Evolutionary conservation across 2,329 filamentous ascomycete species (phyloP), one percentile per base, ranked within the genome.

Genomic region (Ophiocordyceps camponoti-saundersi): DNA sequence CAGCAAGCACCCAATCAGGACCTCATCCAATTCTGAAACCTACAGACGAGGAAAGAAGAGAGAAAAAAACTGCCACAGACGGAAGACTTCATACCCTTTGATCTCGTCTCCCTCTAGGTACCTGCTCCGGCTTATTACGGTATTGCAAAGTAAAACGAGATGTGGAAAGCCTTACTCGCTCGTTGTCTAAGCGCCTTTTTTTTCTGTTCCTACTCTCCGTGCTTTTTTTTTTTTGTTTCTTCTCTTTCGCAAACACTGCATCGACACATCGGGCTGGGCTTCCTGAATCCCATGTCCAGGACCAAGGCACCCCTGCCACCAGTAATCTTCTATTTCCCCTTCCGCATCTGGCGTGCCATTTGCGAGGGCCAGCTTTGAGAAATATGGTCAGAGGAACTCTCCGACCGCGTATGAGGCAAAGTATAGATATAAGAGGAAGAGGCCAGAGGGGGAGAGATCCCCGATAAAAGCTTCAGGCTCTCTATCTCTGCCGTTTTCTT

Each of bases 21-120:
- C 57, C 63, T 81, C 53, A 81, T 81, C 54, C 76, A 80, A 57
- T 79, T 81, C 53, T 81, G 71, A 59, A 7, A 29, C 46, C 20
- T 18, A 7, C 18, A 6, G 36, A 40, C 18, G 36, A 6, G 36
- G 15, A 18, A 18, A 16, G 18, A 39, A 39, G 15, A 39, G 3
- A n/a, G 8, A 18, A 13, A 39, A 39, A 39, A 16, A 36, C 13
- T 13, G 3, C 12, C 7, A 45, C 29, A 13, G 44, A 20, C 29
- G 16, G 22, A 21, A 34, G 23, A 22, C 40, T 41, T 30, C 36
- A 42, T 30, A 30, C 36, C 39, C 22, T 23, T 41, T n/a, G 12
- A 8, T 30, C 42, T 44, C 42, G n/a, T 16, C 22, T 16, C 13
- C 22, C 34, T 41, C 21, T 40, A 22, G 21, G n/a, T 22, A 7